Conservation (phyloP, 768 basidiomycete species). For the Boletus insuetus region DNA sequence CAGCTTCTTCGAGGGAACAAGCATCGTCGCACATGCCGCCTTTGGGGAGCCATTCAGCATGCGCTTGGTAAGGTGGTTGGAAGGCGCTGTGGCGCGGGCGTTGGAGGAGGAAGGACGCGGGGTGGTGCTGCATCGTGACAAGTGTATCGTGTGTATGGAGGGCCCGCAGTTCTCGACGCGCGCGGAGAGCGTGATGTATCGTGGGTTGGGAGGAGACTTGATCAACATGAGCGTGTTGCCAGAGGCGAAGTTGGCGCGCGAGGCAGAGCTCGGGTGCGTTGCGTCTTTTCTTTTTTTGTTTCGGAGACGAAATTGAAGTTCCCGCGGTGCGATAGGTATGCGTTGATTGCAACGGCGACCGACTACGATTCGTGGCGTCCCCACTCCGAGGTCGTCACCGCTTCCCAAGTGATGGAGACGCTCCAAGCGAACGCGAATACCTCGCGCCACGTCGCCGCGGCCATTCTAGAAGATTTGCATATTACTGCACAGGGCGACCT, state of each 20-base stretch:
- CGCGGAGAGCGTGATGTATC: conserved; percentile 93
- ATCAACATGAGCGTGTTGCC: conserved; percentile 98
- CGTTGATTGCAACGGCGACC: conserved; percentile 84
- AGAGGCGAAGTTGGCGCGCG: conserved; percentile 94
- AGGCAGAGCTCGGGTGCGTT: conserved; percentile 84
- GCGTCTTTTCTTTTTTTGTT: not conserved
- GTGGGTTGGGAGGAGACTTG: conserved; percentile 87
- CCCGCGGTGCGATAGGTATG: conserved; percentile 57
- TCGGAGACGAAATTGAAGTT: not conserved
- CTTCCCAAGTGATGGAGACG: conserved; percentile 88
- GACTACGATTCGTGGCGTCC: conserved; percentile 97
- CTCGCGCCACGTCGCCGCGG: conserved; percentile 70
- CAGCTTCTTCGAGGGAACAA: conserved; percentile 81
- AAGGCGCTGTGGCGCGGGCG: conserved; percentile 58
- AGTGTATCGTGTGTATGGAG: conserved; percentile 94
- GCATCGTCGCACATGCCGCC: conserved; percentile 85
- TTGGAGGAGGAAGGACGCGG: conserved; percentile 56
- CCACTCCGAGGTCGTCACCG: conserved; percentile 77
- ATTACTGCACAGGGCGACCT: conserved; percentile 52
- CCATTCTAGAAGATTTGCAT: conserved; percentile 70
- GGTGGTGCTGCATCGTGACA: conserved; percentile 73
- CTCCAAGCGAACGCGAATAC: conserved; percentile 85
- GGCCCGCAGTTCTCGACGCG: conserved; percentile 98
- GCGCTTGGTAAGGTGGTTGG: conserved; percentile 63
- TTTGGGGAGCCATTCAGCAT: conserved; percentile 91